Conservation (phyloP, 225 moss, liverwort and hornwort species). For the Physcomitrium patens region DNA sequence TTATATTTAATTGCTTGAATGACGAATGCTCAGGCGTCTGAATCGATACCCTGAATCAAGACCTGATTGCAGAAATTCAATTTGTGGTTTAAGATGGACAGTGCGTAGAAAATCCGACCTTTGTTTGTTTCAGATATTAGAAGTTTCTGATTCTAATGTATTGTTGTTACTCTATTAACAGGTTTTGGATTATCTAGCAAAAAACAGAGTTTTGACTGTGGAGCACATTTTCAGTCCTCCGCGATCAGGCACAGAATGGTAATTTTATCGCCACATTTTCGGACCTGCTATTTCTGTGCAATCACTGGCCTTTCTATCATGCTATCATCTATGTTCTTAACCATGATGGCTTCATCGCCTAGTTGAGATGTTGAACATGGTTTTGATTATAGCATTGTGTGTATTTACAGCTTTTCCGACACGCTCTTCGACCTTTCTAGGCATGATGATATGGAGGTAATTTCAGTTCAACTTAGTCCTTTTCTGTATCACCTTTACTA, state of each 20-base stretch:
- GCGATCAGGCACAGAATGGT: conserved; percentile 59
- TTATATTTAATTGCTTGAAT: not conserved
- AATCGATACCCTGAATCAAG: not conserved
- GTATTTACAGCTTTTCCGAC: conserved; percentile 51
- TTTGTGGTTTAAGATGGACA: not conserved
- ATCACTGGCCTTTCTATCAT: conserved; percentile 6
- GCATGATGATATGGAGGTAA: conserved; percentile 49
- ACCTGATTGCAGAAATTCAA: conserved; percentile 1
- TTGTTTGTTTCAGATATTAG: not conserved
- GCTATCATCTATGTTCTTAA: conserved; percentile 23
- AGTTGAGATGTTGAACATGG: conserved; percentile 6
- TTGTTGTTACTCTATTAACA: conserved; percentile 17
- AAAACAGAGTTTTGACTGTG: conserved; percentile 44
- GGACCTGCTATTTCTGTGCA: conserved; percentile 1
- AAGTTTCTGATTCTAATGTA: not conserved
- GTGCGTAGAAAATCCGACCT: conserved; percentile 1
- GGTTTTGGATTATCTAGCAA: conserved; percentile 60
- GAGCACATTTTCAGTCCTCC: conserved; percentile 59
- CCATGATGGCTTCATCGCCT: not conserved
- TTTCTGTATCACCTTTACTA: conserved; percentile 13
- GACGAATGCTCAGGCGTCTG: not conserved
- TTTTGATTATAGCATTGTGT: conserved; percentile 27
- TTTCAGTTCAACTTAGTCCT: conserved; percentile 21
- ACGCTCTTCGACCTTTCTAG: conserved; percentile 60
- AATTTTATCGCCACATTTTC: not conserved